A percentile compares a stretch with the other conserved stretches of the same genome.
phyloP scores from a whole-genome alignment of 352 stramenopile genomes.

The Globisporangium parvum region DNA sequence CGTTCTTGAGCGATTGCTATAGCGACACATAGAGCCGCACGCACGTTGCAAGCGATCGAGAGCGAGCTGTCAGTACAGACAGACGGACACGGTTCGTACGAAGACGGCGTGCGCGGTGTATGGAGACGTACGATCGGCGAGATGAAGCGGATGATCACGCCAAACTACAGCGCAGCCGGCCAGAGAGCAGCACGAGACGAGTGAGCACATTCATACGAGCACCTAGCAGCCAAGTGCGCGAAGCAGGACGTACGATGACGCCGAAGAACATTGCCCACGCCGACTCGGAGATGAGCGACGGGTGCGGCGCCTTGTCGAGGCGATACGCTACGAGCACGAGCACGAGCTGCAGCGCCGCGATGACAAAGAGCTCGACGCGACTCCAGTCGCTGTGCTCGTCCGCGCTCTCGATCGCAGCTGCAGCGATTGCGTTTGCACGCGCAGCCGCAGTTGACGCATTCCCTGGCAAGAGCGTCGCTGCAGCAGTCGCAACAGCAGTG shows the following conservation, averaged over 20 bases:
- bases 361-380: conserved; percentile 70
- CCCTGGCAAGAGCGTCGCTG: conserved; percentile 9
- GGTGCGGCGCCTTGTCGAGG: conserved; percentile 56
- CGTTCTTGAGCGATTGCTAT: conserved; percentile 76
- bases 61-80: not conserved
- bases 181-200: not conserved
- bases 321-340: conserved; percentile 80
- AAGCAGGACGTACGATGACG: conserved; percentile 66
- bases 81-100: not conserved
- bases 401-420: conserved; percentile 13
- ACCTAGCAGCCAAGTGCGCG: too few relatives aligned
- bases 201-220: not conserved
- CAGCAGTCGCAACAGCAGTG: conserved; percentile 13
- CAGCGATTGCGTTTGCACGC: conserved; percentile 13
- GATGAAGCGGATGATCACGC: conserved; percentile 64
- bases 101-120: not conserved
- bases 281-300: conserved; percentile 75
- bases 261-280: conserved; percentile 81
- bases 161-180: conserved; percentile 39
- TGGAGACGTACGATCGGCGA: conserved; percentile 57
- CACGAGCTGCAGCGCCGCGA: conserved; percentile 74
- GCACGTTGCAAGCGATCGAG: too few relatives aligned
- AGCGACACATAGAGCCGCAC: not conserved
- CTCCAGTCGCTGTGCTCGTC: conserved; percentile 48
- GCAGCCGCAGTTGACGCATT: conserved; percentile 13